These are phyloP conservation scores for Ensete glaucum DNA, from an alignment of 176 grass and related monocot species.

Conservation along the genomic window DNA sequence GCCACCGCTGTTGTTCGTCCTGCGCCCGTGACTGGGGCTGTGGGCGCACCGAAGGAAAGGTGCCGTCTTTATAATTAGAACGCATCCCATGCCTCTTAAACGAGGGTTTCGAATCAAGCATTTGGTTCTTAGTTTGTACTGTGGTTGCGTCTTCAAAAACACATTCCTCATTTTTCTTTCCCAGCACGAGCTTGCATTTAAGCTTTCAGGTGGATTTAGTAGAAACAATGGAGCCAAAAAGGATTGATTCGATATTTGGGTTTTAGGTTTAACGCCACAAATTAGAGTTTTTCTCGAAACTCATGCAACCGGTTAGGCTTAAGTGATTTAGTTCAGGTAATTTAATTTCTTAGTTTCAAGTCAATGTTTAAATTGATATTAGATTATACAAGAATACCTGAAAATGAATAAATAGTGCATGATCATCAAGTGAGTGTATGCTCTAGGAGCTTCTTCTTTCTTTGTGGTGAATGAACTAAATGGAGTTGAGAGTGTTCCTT, in stretches of 20 bases:
- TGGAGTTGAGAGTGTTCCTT: neutral
- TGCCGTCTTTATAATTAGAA: conserved; percentile 22
- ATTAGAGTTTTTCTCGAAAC: neutral
- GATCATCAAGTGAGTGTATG: too few species aligned
- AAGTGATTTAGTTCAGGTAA: neutral
- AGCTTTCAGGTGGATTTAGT: neutral
- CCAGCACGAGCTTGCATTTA: neutral
- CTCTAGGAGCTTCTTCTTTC: too few species aligned
- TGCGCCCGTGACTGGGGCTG: conserved; percentile 14
- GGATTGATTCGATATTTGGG: neutral
- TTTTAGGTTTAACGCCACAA: neutral
- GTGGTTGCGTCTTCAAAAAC: neutral
- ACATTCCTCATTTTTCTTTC: conserved; percentile 5
- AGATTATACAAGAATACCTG: too few species aligned
- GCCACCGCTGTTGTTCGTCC: conserved; percentile 14
- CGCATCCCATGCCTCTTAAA: neutral
- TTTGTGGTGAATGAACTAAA: too few species aligned
- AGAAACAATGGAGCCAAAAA: too few species aligned
- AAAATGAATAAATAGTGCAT: neutral
- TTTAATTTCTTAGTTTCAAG: neutral
- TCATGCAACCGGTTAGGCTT: neutral
- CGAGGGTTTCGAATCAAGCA: too few species aligned
- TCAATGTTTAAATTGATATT: neutral
- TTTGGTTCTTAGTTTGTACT: neutral
- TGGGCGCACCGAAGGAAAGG: conserved; percentile 27